Base-by-base conservation (phyloP, 2,329 filamentous ascomycete genomes). In the Pyricularia sp. region DNA sequence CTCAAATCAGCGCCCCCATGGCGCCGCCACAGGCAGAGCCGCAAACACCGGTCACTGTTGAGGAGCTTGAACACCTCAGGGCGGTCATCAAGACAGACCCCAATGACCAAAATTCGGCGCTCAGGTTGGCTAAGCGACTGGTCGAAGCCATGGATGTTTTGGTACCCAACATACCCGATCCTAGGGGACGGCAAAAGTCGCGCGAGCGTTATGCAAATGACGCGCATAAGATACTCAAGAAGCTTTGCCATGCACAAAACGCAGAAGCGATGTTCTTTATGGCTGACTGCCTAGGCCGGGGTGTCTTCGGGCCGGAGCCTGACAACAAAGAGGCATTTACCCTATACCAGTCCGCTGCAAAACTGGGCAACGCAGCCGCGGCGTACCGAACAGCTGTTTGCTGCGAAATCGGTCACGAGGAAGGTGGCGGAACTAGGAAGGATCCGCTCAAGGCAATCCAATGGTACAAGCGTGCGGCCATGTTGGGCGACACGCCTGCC, bases 371-470 rank as follows among this genome's bases (percentile, higher is more conserved):
- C 74, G 83, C 90, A 1, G 88, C 89, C 64, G 90, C 91, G 31
- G 94, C 94, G 0, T 99, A 97, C 75, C 86, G 94, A 65, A 96
- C 94, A 30, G 94, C 94, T 0, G 93, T 99, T 0, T 99, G 94
- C 78, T 97, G 94, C 73, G 94, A 99, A 74, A 91, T 99, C 70
- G 94, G 94, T 3, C 87, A 92, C 65, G 93, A 97, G 73, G 93
- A 96, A 71, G 93, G 93, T 33, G 94, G 94, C 64, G 94, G 94
- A 28, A 97, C 94, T 0, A 87, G 91, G 66, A 90, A 89, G 70
- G 94, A 99, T 72, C 91, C 91, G 0, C 77, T 93, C 69, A 97
- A 97, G 77, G 93, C 94, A 1, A 93, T 97, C 24, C 93, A 97
- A 75, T 99, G 94, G 94, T 99, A 99, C 76, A 92, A 93, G 74